These are phyloP conservation scores for Xenosphaeropsis pyriputrescens DNA, from an alignment of 2,329 filamentous ascomycete species.

Conservation along the genomic window DNA sequence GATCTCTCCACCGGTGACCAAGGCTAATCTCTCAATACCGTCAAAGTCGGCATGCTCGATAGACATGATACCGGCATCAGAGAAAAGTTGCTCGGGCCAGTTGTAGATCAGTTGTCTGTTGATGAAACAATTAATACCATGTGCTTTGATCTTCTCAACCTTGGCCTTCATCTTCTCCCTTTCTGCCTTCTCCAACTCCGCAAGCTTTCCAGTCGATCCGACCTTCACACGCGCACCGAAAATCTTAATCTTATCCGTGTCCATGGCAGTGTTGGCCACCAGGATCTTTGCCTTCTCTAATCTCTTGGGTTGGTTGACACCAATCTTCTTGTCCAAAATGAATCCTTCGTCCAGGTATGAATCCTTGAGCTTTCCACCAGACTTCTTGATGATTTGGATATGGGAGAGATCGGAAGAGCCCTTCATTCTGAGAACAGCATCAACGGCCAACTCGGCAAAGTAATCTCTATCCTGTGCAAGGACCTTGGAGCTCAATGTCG, in stretches of 20 bases:
- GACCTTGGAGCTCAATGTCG: conserved; percentile 94
- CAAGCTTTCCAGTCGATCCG: conserved; percentile 86
- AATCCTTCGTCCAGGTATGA: conserved; percentile 97
- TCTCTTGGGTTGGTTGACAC: conserved; percentile 94
- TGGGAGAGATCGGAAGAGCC: conserved; percentile 89
- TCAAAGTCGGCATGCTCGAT: conserved; percentile 99
- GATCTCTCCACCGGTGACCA: conserved; percentile 96
- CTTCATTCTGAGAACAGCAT: conserved; percentile 81
- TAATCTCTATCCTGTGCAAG: conserved; percentile 86
- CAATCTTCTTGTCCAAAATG: conserved; percentile 98
- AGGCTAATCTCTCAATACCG: conserved; percentile 83
- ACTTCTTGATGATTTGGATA: conserved; percentile 99
- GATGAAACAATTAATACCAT: conserved; percentile 99
- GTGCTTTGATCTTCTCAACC: conserved; percentile 96
- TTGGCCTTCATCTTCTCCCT: conserved; percentile 99
- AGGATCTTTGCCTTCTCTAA: conserved; percentile 97
- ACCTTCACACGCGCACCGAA: conserved; percentile 97
- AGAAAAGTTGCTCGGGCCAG: conserved; percentile 98
- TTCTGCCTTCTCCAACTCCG: conserved; percentile 96
- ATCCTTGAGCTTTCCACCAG: conserved; percentile 91
- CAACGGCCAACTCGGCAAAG: conserved; percentile 78
- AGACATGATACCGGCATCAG: conserved; percentile 92
- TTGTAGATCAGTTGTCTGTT: conserved; percentile 99
- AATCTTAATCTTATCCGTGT: conserved; percentile 99
- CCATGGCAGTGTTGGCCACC: conserved; percentile 97